These are phyloP conservation scores for Martensiomyces pterosporus DNA, from an alignment of 192 early-diverging fungal genomes.

Conservation along the genomic window DNA sequence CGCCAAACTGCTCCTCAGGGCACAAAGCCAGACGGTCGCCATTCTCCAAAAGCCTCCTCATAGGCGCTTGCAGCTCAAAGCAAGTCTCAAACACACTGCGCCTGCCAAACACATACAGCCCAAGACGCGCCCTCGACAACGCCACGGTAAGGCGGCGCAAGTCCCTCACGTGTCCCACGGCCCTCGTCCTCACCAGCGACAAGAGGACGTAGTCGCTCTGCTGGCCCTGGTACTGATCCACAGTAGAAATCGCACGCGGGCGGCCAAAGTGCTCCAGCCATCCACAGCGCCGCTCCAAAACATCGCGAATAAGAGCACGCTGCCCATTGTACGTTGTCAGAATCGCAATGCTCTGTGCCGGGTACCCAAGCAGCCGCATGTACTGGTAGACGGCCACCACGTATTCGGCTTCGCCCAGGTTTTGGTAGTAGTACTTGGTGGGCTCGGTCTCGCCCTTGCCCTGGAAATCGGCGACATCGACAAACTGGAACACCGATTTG, in stretches of 20 bases:
- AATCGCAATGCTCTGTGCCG: slow-evolving; percentile 83
- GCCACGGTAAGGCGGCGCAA: slow-evolving; percentile 90
- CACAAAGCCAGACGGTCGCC: slow-evolving; percentile 56
- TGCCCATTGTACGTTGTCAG: slow-evolving; percentile 99
- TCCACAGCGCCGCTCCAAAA: slow-evolving; percentile 75
- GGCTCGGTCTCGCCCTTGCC: slow-evolving; percentile 85
- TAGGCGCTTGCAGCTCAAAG: slow-evolving; percentile 72
- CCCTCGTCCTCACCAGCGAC: slow-evolving; percentile 87
- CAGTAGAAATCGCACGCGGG: slow-evolving; percentile 80
- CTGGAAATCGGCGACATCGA: slow-evolving; percentile 77
- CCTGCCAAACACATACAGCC: slow-evolving; percentile 89
- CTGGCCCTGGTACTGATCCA: slow-evolving; percentile 97
- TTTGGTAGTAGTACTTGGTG: slow-evolving; percentile 85
- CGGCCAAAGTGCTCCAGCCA: slow-evolving; percentile 84
- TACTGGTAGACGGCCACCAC: slow-evolving; percentile 93
- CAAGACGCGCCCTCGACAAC: slow-evolving; percentile 87
- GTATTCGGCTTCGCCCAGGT: slow-evolving; percentile 97
- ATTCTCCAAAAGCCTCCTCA: slow-evolving; percentile 57
- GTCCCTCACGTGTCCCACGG: slow-evolving; percentile 90
- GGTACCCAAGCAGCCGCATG: slow-evolving; percentile 92
- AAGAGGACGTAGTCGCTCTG: slow-evolving; percentile 91
- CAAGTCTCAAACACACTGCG: slow-evolving; percentile 71
- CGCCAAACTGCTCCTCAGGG: slow-evolving; percentile 56
- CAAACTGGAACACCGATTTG: slow-evolving; percentile 77
- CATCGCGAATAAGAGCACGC: slow-evolving; percentile 85